Evolutionary conservation across 129 eudicot genomes (phyloP).

Genomic region (Tanacetum coccineum): DNA sequence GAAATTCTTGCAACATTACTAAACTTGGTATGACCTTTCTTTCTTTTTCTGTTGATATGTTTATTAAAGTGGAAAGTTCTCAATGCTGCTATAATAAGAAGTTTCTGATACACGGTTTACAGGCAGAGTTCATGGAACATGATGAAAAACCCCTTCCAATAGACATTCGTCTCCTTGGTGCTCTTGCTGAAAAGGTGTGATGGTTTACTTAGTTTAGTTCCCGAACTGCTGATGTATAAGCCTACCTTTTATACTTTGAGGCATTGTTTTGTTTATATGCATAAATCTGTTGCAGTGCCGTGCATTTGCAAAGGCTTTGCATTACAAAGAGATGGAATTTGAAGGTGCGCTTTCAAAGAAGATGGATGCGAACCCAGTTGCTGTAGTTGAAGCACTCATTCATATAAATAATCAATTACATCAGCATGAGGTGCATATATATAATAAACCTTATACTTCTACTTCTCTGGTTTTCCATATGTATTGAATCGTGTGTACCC

Average conservation of each 20-base stretch:
- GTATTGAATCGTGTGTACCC: background rate
- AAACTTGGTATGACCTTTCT: conserved; percentile 62
- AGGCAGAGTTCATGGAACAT: conserved; percentile 99
- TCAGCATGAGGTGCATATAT: conserved; percentile 84
- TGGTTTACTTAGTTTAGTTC: conserved; percentile 10
- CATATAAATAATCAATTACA: conserved; percentile 97
- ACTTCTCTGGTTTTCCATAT: conserved; percentile 8
- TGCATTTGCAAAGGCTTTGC: conserved; percentile 99
- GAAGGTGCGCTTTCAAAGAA: conserved; percentile 87
- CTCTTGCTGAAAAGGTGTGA: conserved; percentile 97
- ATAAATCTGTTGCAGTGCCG: conserved; percentile 61
- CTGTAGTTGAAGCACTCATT: conserved; percentile 95
- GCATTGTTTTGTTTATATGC: conserved; percentile 6
- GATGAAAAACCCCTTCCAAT: conserved; percentile 96
- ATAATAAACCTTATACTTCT: background rate
- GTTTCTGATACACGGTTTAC: conserved; percentile 23
- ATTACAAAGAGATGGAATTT: conserved; percentile 98
- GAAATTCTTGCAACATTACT: conserved; percentile 93
- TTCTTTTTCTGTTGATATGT: conserved; percentile 11
- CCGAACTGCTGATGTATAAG: conserved; percentile 11
- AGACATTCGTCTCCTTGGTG: conserved; percentile 97
- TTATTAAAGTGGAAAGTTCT: background rate
- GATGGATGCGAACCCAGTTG: conserved; percentile 97
- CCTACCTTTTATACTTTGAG: conserved; percentile 3
- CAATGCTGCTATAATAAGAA: conserved; percentile 11